A percentile compares a stretch with the other conserved stretches of the same genome.
phyloP scores from a whole-genome alignment of 108 stramenopile genomes.

The Nitzschia inconspicua region DNA sequence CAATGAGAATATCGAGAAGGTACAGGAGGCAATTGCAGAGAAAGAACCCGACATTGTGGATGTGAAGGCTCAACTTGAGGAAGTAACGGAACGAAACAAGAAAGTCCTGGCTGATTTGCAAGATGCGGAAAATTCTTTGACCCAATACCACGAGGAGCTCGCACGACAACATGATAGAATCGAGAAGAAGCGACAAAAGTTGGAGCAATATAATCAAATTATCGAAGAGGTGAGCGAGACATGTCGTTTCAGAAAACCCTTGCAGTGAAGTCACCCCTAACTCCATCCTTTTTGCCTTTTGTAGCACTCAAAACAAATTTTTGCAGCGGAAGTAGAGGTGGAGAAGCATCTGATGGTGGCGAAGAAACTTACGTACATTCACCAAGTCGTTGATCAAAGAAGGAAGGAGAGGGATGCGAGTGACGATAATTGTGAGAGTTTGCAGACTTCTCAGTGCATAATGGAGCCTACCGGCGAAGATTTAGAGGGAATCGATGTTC shows the following conservation, averaged over 20 bases:
- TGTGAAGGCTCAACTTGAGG: slow-evolving; percentile 40
- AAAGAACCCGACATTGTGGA: slow-evolving; percentile 48
- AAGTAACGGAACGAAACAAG: slow-evolving; percentile 59
- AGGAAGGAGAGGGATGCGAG: slow-evolving; percentile 13
- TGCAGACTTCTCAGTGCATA: slow-evolving; percentile 6
- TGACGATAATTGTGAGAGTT: neutral
- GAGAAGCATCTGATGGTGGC: slow-evolving; percentile 16
- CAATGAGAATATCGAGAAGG: slow-evolving; percentile 26
- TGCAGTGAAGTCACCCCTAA: too few relatives aligned
- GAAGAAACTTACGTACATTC: slow-evolving; percentile 3
- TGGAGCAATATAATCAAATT: slow-evolving; percentile 52
- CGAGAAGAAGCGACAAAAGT: slow-evolving; percentile 46
- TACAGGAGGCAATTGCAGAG: slow-evolving; percentile 41
- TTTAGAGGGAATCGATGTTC: slow-evolving; percentile 56
- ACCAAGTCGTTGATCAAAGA: neutral
- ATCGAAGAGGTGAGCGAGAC: too few relatives aligned
- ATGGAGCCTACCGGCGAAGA: slow-evolving; percentile 64
- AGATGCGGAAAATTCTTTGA: slow-evolving; percentile 47
- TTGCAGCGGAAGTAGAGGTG: slow-evolving; percentile 6
- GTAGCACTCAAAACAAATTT: slow-evolving; percentile 12
- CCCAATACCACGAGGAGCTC: slow-evolving; percentile 39
- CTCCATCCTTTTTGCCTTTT: too few relatives aligned
- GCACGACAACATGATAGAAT: slow-evolving; percentile 45
- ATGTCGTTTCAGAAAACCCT: too few relatives aligned
- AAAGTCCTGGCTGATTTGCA: slow-evolving; percentile 64